Evolutionary conservation across 2,329 filamentous ascomycete species (phyloP).

Genomic region (Leptographium wingfieldii): DNA sequence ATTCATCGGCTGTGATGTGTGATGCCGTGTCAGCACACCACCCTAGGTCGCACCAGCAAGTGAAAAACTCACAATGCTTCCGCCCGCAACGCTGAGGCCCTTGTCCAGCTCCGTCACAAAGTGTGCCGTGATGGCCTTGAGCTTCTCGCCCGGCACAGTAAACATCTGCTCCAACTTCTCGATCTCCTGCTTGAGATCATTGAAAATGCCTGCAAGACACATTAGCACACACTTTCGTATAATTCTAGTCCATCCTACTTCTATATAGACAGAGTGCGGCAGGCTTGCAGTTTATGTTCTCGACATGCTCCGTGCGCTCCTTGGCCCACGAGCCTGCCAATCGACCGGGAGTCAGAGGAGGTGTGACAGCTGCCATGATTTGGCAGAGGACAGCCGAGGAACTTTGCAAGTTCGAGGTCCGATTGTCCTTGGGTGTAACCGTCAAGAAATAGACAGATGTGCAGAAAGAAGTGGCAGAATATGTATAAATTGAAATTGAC

Average conservation of each 20-base stretch:
- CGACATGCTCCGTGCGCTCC: no score
- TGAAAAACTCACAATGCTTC: conserved; percentile 64
- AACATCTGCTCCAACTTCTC: conserved; percentile 74
- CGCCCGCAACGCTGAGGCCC: conserved; percentile 75
- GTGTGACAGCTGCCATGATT: neutral
- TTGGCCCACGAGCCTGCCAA: neutral
- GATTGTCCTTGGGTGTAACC: neutral
- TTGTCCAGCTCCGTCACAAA: conserved; percentile 83
- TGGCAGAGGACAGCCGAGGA: neutral
- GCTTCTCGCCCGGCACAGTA: conserved; percentile 61
- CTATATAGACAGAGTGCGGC: neutral
- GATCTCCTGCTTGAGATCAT: conserved; percentile 69
- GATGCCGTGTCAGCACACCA: neutral
- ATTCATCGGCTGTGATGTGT: conserved; percentile 68
- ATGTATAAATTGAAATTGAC: neutral
- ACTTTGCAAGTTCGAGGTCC: neutral
- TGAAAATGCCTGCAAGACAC: conserved; percentile 58
- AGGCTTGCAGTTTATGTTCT: neutral
- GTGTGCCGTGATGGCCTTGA: conserved; percentile 83
- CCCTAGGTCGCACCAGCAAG: neutral
- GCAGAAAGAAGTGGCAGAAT: neutral
- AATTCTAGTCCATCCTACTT: neutral
- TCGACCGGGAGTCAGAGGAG: neutral
- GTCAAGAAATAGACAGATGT: neutral
- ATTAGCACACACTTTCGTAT: neutral